Evolutionary conservation across 257 asterid genomes (phyloP).

Genomic region (Leonotis leonurus): DNA sequence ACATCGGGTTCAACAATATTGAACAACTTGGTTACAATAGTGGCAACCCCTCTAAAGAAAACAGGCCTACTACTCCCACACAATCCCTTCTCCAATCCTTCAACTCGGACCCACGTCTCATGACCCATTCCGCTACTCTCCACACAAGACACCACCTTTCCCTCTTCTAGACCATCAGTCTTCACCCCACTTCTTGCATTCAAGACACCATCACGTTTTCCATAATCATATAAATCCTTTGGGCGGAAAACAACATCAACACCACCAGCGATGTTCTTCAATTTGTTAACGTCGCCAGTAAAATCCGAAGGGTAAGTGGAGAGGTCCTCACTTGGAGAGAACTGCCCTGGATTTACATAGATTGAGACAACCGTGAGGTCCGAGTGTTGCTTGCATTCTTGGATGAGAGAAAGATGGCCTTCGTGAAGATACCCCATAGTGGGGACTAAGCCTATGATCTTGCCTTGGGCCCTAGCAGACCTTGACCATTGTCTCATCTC

Average conservation of each 20-base stretch:
- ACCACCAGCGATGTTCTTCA: constrained; percentile 45
- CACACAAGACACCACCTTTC: constrained; percentile 50
- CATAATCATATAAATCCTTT: constrained; percentile 62
- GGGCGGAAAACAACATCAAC: constrained; percentile 85
- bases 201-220: constrained; percentile 3
- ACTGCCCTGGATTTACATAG: constrained; percentile 89
- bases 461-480: constrained; percentile 44
- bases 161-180: constrained; percentile 10
- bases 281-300: constrained; percentile 57
- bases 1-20: constrained; percentile 91
- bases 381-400: constrained; percentile 53
- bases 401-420: constrained; percentile 76
- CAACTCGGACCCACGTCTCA: constrained; percentile 84
- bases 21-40: constrained; percentile 80
- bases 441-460: constrained; percentile 72
- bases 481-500: constrained; percentile 87
- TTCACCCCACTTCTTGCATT: neutral
- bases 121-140: constrained; percentile 64
- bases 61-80: constrained; percentile 88
- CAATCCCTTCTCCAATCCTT: constrained; percentile 71
- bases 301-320: constrained; percentile 94
- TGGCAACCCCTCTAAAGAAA: constrained; percentile 91
- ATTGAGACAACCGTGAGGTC: constrained; percentile 62
- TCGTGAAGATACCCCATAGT: constrained; percentile 94
- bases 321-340: constrained; percentile 85